phyloP scores from a whole-genome alignment of 106 monocot species.

The Ottelia alismoides region DNA sequence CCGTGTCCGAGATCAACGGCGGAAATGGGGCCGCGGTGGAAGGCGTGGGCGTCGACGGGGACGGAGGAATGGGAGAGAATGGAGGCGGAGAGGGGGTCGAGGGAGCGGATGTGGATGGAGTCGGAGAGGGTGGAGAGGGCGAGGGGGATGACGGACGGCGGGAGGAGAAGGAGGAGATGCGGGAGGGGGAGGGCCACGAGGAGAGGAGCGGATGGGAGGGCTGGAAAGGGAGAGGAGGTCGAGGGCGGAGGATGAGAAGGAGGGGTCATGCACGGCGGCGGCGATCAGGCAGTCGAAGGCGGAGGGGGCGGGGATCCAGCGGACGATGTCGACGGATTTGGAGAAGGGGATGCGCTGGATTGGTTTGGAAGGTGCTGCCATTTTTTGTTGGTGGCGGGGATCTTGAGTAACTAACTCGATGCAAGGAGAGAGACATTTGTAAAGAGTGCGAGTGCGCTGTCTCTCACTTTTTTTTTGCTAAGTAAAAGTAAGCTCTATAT shows the following conservation, averaged over 20 bases:
- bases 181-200: constrained; percentile 19
- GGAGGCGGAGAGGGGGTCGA: constrained; percentile 40
- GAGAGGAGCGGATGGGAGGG: constrained; percentile 19
- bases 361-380: too few relatives aligned
- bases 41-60: not conserved
- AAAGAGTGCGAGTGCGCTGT: too few relatives aligned
- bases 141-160: constrained; percentile 45
- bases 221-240: constrained; percentile 27
- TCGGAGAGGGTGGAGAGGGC: constrained; percentile 12
- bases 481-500: too few relatives aligned
- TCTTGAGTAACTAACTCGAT: too few relatives aligned
- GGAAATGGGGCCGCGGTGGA: constrained; percentile 31
- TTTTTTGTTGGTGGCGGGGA: too few relatives aligned
- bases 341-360: constrained; percentile 27
- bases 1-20: constrained; percentile 32
- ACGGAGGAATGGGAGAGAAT: constrained; percentile 26
- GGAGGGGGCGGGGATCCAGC: constrained; percentile 39
- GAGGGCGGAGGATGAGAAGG: constrained; percentile 18
- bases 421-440: too few relatives aligned
- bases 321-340: constrained; percentile 29
- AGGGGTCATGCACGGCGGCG: constrained; percentile 24
- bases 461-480: too few relatives aligned
- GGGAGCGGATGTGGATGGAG: constrained; percentile 28
- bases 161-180: too few relatives aligned
- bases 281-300: constrained; percentile 33